Percentiles rank a stretch among this genome's conserved stretches.
phyloP scores from a whole-genome alignment of 1,284 basidiomycete genomes.

The Leccinum angustisporum region DNA sequence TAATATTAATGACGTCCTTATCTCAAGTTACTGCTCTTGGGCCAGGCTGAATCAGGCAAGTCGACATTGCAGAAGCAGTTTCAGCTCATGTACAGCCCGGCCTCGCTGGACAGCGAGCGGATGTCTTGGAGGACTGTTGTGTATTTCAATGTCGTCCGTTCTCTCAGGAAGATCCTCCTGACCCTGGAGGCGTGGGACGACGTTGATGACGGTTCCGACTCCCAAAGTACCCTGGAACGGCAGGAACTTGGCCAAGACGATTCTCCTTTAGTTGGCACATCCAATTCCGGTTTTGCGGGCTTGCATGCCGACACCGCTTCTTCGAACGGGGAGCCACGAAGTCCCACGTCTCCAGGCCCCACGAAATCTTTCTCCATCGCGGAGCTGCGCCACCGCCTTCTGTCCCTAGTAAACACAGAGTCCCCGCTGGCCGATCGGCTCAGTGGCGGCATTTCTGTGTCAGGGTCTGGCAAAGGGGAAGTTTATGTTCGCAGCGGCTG shows the following conservation, averaged over 20 bases:
- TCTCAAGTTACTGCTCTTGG: slow-evolving; percentile 67
- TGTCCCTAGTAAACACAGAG: slow-evolving; percentile 62
- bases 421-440: slow-evolving; percentile 64
- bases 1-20: slow-evolving; percentile 19
- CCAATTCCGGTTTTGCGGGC: slow-evolving; percentile 14
- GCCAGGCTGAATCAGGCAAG: slow-evolving; percentile 82
- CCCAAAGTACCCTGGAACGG: slow-evolving; percentile 35
- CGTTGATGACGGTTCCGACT: slow-evolving; percentile 50
- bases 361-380: slow-evolving; percentile 40
- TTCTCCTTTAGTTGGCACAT: slow-evolving; percentile 18
- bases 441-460: slow-evolving; percentile 67
- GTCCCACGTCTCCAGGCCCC: slow-evolving; percentile 27
- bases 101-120: slow-evolving; percentile 72
- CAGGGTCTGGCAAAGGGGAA: slow-evolving; percentile 68
- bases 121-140: slow-evolving; percentile 81
- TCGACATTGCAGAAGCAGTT: slow-evolving; percentile 84
- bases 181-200: slow-evolving; percentile 70
- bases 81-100: slow-evolving; percentile 80
- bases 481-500: slow-evolving; percentile 78
- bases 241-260: slow-evolving; percentile 32
- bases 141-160: slow-evolving; percentile 78
- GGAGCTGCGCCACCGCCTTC: slow-evolving; percentile 55
- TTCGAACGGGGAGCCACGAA: slow-evolving; percentile 18
- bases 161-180: slow-evolving; percentile 71
- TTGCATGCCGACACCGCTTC: slow-evolving; percentile 12